Base-by-base conservation (phyloP, 2,329 filamentous ascomycete genomes). In the Penicillium hesseltinei region DNA sequence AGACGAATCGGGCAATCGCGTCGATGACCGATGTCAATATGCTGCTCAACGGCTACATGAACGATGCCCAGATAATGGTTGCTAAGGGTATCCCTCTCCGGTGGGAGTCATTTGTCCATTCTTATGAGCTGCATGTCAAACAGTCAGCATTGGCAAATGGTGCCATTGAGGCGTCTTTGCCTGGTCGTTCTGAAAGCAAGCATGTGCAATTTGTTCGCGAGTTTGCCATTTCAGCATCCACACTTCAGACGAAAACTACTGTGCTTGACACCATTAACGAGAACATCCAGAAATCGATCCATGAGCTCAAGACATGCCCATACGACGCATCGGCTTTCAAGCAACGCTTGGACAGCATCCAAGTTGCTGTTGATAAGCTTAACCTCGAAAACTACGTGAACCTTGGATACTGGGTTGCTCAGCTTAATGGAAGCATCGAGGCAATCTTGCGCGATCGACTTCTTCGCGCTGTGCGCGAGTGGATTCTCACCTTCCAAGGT, bases 21-120 rank as follows among this genome's bases (percentile, higher is more conserved):
- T 85, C 89, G 54, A 93, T 99, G 90, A 84, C 88, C 11, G 90
- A 93, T 64, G 92, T 97, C 57, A 86, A 92, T 0, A 88, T 96
- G 48, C 80, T 99, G 23, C 82, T 99, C 25, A 92, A 90, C 70
- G 92, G 93, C 25, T 96, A 97, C 71, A 87, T 92, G 64, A 96
- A 95, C 63, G 91, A 97, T 60, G 91, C 94, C 1, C 92, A 96
- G 69, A 79, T 80, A 43, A 82, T 96, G 60, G 87, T 99, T 59
- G 82, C 83, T 21, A 97, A 95, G 75, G 94, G 95, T 58, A 84
- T 97, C 31, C 91, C 91, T 1, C 78, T 99, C 29, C 88, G 92
- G 68, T 99, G 94, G 94, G 94, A 99, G 70, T 96, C 94, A 0
- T 97, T 99, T 67, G 91, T 99, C 52, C 93, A 97, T 73, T 92